Evolutionary conservation across 768 basidiomycete genomes (phyloP), one percentile per base, ranked within the genome.

Genomic region (Leccinum subtestaceum): DNA sequence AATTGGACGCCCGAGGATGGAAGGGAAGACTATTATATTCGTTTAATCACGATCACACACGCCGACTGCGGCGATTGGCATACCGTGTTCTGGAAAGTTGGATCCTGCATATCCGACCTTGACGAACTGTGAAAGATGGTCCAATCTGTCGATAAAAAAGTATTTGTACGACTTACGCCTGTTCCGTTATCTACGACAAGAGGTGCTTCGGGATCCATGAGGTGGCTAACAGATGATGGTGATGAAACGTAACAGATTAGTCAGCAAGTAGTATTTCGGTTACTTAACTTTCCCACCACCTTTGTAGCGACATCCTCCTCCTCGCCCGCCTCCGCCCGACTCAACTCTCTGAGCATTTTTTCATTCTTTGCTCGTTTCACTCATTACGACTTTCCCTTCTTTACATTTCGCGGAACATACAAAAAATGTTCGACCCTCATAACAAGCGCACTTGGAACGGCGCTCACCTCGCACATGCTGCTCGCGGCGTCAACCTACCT

Each of bases 1-100:
- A 72, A 99, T 99, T 31, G 96, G 96, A 19, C 96, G 89, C 17
- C 97, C 97, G 65, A 99, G 86, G 70, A 99, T 87, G 43, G 97
- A 98, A 3, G 96, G 93, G 72, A 98, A 99, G 58, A 97, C 94
- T 95, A 12, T 25, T 49, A 36, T 45, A 13, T 43, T 27, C 23
- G 32, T 21, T 29, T 21, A 5, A 54, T 59, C 40, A 57, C 27
- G 38, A 49, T 25, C 25, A 3, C 10, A 11, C 3, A 25, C 1
- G n/a, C 45, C 25, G 19, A 46, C 47, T 8, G 15, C 19, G 50
- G 45, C 52, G 52, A 27, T 27, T 31, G 5, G 45, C 81, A 65
- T 65, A 93, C 93, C 93, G 81, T 91, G 87, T 77, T 91, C 91
- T 53, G 95, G 95, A 67, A 97, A 98, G 79, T 98, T 97, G 68